phyloP scores from a whole-genome alignment of 257 asterid species.

The Knoxia roxburghii region DNA sequence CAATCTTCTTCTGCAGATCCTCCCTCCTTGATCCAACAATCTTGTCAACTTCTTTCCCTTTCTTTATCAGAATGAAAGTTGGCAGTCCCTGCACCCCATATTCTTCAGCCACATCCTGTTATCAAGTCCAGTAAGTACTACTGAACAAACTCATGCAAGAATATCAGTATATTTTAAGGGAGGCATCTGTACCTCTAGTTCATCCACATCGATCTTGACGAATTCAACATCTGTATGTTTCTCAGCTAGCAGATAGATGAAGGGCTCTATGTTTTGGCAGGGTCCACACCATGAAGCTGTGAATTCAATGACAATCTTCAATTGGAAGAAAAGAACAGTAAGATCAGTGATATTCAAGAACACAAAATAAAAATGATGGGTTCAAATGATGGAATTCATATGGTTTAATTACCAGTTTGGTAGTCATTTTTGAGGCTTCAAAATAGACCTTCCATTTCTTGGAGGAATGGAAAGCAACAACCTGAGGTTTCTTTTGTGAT shows the following conservation, averaged over 20 bases:
- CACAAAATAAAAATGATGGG: too few species aligned
- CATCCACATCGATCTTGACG: conserved; percentile 42
- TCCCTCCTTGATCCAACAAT: conserved; percentile 49
- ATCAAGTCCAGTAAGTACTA: too few species aligned
- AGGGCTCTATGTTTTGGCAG: conserved; percentile 35
- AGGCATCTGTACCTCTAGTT: conserved; percentile 12
- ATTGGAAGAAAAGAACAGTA: neutral
- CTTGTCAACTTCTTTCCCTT: conserved; percentile 59
- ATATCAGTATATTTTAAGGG: too few species aligned
- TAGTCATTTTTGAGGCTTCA: conserved; percentile 33
- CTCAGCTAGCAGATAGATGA: conserved; percentile 21
- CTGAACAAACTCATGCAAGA: too few species aligned
- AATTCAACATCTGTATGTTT: conserved; percentile 30
- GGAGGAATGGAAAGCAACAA: conserved; percentile 44
- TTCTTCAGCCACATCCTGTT: conserved; percentile 59
- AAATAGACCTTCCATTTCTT: conserved; percentile 48
- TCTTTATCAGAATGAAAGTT: conserved; percentile 53
- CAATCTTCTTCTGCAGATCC: conserved; percentile 48
- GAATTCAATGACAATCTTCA: conserved; percentile 34
- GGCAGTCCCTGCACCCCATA: conserved; percentile 64
- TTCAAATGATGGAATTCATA: neutral
- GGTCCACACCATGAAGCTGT: conserved; percentile 45
- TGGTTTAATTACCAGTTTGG: conserved; percentile 27
- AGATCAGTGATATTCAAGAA: neutral
- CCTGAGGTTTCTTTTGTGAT: conserved; percentile 26